A percentile compares a stretch with the other conserved stretches of the same genome.
Conservation (phyloP, 495 filamentous ascomycete species). For the Penicillium antarcticum region DNA sequence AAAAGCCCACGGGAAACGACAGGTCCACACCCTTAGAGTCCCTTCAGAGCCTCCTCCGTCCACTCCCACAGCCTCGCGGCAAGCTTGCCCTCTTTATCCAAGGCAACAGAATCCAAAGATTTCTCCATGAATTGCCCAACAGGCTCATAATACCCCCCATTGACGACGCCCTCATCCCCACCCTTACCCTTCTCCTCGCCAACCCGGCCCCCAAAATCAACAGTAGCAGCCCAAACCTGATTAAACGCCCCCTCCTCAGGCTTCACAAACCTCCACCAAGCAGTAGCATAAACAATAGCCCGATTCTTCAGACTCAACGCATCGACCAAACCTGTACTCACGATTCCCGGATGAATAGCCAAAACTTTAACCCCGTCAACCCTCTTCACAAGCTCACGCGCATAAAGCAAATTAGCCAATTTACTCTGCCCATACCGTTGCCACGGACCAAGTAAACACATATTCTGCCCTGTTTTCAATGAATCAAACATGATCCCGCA, state of each 20-base stretch:
- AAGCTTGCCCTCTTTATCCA: conserved; percentile 36
- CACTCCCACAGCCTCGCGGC: conserved; percentile 53
- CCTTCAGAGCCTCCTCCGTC: conserved; percentile 34
- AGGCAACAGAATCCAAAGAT: conserved; percentile 11
- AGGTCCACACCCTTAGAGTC: neutral
- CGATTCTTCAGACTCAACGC: conserved; percentile 10
- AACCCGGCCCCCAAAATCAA: neutral
- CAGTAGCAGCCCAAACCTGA: conserved; percentile 53
- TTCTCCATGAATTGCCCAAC: conserved; percentile 33
- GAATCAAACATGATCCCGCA: conserved; percentile 47
- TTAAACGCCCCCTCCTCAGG: conserved; percentile 43
- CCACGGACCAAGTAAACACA: conserved; percentile 24
- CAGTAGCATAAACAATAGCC: conserved; percentile 10
- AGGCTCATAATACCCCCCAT: conserved; percentile 50
- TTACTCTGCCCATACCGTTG: conserved; percentile 62
- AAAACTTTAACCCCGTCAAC: conserved; percentile 43
- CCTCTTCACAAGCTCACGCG: conserved; percentile 48
- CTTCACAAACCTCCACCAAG: conserved; percentile 8
- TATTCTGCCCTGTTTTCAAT: conserved; percentile 12
- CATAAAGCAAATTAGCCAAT: conserved; percentile 64
- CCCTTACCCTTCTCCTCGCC: too few species aligned
- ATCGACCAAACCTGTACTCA: conserved; percentile 31
- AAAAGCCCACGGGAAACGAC: too few species aligned
- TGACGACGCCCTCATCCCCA: conserved; percentile 22
- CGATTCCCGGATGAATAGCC: conserved; percentile 45